Evolutionary conservation across 495 filamentous ascomycete genomes (phyloP).

Genomic region (Talaromyces ruber): DNA sequence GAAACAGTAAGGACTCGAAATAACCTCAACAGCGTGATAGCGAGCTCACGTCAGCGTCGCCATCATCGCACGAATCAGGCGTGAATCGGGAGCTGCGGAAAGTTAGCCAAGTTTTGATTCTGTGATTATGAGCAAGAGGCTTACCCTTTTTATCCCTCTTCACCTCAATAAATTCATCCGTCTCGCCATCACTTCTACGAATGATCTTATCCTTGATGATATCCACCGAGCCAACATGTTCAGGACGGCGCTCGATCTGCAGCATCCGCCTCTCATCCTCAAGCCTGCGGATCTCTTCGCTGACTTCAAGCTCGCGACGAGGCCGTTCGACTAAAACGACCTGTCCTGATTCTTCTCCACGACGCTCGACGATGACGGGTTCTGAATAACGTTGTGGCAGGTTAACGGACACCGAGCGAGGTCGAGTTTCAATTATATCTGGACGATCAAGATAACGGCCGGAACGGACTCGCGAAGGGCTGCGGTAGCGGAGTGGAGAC

Average conservation of each 20-base stretch:
- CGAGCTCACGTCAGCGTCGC: slow-evolving; percentile 58
- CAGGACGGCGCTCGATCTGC: slow-evolving; percentile 31
- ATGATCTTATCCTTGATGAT: slow-evolving; percentile 34
- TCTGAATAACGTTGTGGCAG: slow-evolving; percentile 27
- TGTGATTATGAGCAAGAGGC: no score
- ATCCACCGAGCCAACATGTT: slow-evolving; percentile 20
- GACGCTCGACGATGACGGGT: slow-evolving; percentile 19
- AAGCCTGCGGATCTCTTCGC: slow-evolving; percentile 47
- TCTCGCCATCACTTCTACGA: slow-evolving; percentile 36
- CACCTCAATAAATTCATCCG: slow-evolving; percentile 51
- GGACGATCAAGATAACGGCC: slow-evolving; percentile 1
- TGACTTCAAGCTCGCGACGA: slow-evolving; percentile 45
- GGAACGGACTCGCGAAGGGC: background rate
- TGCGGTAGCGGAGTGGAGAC: slow-evolving; percentile 2
- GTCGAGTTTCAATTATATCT: slow-evolving; percentile 11
- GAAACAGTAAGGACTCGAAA: background rate
- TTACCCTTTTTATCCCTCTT: slow-evolving; percentile 84
- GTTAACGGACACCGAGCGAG: slow-evolving; percentile 31
- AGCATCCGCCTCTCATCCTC: slow-evolving; percentile 41
- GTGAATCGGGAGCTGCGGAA: slow-evolving; percentile 46
- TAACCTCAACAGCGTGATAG: background rate
- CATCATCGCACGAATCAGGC: slow-evolving; percentile 64
- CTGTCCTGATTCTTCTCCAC: slow-evolving; percentile 39
- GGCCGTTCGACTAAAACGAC: slow-evolving; percentile 48
- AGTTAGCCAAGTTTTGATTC: slow-evolving; percentile 15